Conservation (phyloP, 208 protist genomes). For the Leishmania guyanensis region DNA sequence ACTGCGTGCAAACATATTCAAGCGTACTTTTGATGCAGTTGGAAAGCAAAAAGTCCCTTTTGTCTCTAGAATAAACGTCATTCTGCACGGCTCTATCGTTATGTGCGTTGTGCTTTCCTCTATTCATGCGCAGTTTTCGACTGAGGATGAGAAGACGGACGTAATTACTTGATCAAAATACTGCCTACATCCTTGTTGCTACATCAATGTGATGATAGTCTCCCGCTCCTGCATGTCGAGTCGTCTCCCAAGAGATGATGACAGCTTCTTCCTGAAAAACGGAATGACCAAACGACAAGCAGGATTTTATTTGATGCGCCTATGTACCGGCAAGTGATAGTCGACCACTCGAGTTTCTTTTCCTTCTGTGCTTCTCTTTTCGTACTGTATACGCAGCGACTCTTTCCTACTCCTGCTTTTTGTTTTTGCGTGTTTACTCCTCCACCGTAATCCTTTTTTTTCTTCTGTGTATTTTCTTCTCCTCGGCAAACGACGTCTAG, state of each 20-base stretch:
- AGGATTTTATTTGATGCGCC: neutral
- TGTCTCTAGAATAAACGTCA: neutral
- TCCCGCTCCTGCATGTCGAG: neutral
- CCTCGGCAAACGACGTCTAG: neutral
- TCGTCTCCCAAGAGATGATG: neutral
- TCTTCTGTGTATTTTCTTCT: neutral
- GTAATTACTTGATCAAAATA: neutral
- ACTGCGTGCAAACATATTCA: neutral
- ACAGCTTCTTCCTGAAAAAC: neutral
- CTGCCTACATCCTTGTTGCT: neutral
- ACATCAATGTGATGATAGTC: neutral
- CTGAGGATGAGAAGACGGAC: neutral
- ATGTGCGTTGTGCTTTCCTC: neutral
- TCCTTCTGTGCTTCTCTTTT: neutral
- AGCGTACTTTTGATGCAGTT: neutral
- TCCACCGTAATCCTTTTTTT: neutral
- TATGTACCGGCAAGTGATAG: neutral
- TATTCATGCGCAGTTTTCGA: neutral
- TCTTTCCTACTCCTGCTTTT: neutral
- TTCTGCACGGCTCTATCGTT: neutral
- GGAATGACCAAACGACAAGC: neutral
- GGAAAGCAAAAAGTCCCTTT: constrained; percentile 1
- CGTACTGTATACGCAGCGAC: neutral
- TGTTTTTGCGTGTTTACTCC: neutral
- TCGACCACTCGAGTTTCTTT: neutral